Evolutionary conservation across 495 filamentous ascomycete species (phyloP), one percentile per base, ranked within the genome.

Genomic region (Podospora bellae-mahoneyi): DNA sequence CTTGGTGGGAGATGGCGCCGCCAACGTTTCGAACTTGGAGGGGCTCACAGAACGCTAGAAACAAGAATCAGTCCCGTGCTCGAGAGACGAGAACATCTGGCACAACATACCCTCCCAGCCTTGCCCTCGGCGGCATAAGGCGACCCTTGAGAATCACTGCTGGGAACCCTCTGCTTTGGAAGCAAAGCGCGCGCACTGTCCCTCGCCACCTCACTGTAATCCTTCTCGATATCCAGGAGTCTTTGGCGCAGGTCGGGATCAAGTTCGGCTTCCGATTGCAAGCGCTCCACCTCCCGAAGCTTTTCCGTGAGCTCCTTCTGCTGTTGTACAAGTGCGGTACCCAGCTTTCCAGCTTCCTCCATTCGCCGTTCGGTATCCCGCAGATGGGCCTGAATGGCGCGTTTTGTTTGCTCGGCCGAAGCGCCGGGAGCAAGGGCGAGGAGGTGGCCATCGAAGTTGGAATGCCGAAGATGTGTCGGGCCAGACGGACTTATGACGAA

Each of bases 201-300:
- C 64, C 90, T 86, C 34, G 93, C 93, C 59, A 97, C 92, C 69
- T 98, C 95, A 77, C 95, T 95, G 77, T 96, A 98, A 69, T 97
- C 96, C 76, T 87, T 90, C 75, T 99, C 95, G 72, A 98, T 84
- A 65, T 96, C 94, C 10, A 87, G 84, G 32, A 99, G 82, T 76
- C 90, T 93, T 77, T 90, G 88, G 16, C 90, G 88, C 72, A 98
- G 77, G 64, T 97, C 94, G 2, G 91, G 90, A 7, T 88, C 89
- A 66, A 98, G 89, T 69, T 96, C 91, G n/a, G 86, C 83, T 58
- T 93, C 90, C 70, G 87, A 85, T 74, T 95, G 85, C 70, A 92
- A 84, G 71, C 87, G 87, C 72, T 96, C 91, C 0, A 98, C 87
- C 70, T 97, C 95, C 71, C 88, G 89, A 68, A 99, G 79, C 71